phyloP scores from a whole-genome alignment of 2,329 filamentous ascomycete genomes.

The Aspergillus sp. region DNA sequence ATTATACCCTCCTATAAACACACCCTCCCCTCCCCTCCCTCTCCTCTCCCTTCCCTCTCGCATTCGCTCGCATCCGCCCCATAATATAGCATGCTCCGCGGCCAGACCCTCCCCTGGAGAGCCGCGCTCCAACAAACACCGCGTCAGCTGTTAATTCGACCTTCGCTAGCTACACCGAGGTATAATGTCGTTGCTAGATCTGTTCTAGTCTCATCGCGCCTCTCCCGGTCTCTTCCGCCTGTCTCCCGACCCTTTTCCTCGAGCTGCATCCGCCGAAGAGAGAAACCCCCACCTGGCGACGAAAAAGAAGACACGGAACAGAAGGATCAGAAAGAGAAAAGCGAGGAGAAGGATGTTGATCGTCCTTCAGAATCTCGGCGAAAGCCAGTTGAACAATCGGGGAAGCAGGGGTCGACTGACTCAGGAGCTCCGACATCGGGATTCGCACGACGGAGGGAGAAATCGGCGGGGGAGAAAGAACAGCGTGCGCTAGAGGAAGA shows the following conservation, averaged over 20 bases:
- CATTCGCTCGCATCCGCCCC: constrained; percentile 8
- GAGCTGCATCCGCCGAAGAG: constrained; percentile 52
- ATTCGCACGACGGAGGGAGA: constrained; percentile 39
- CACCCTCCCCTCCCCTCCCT: constrained; percentile 6
- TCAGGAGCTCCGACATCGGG: constrained; percentile 33
- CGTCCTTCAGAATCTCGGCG: constrained; percentile 43
- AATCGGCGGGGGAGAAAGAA: constrained; percentile 37
- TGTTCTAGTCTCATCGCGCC: constrained; percentile 22
- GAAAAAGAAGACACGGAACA: constrained; percentile 29
- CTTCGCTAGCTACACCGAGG: constrained; percentile 30
- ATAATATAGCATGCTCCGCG: constrained; percentile 58
- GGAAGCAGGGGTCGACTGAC: constrained; percentile 24
- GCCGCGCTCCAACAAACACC: constrained; percentile 54
- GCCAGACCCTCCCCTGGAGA: constrained; percentile 65
- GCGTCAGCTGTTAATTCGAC: constrained; percentile 36
- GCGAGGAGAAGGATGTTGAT: constrained; percentile 41
- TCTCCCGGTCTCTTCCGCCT: constrained; percentile 23
- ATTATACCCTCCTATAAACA: constrained; percentile 9
- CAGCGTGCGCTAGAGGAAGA: constrained; percentile 36
- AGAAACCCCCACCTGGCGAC: constrained; percentile 51
- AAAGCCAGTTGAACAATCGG: constrained; percentile 37
- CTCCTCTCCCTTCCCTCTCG: constrained; percentile 9
- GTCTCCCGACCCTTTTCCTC: constrained; percentile 43
- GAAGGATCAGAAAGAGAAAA: constrained; percentile 24
- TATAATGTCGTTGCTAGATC: constrained; percentile 29